Percentiles rank a stretch among this genome's conserved stretches.
phyloP scores from a whole-genome alignment of 768 basidiomycete species.

The Russula dissimulans region DNA sequence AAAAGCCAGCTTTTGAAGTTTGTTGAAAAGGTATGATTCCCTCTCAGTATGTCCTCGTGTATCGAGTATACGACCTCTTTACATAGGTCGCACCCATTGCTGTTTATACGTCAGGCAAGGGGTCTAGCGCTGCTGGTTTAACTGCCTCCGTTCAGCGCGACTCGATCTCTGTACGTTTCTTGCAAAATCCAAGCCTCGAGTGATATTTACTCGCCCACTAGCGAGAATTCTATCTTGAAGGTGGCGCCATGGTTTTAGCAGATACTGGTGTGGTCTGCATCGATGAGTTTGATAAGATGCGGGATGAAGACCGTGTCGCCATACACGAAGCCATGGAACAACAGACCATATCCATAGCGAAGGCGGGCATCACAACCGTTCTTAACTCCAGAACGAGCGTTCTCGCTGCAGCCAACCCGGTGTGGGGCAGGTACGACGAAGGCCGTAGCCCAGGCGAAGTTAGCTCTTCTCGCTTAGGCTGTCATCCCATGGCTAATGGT shows the following conservation, averaged over 20 bases:
- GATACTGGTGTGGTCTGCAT: constrained; percentile 99
- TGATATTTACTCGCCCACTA: constrained; percentile 26
- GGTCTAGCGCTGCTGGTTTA: constrained; percentile 95
- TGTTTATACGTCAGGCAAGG: constrained; percentile 98
- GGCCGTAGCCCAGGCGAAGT: constrained; percentile 93
- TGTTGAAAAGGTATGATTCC: constrained; percentile 71
- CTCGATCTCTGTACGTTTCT: constrained; percentile 61
- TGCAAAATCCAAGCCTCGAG: not conserved
- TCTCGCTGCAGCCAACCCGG: constrained; percentile 94
- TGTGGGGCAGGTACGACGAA: constrained; percentile 96
- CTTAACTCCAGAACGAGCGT: constrained; percentile 94
- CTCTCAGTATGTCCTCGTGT: not conserved
- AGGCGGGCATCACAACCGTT: constrained; percentile 97
- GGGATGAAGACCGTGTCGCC: constrained; percentile 96
- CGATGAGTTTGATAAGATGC: constrained; percentile 99
- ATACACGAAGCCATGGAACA: constrained; percentile 99
- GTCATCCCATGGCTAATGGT: not conserved
- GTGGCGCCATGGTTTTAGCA: constrained; percentile 98
- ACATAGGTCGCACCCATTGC: constrained; percentile 88
- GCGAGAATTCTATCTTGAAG: constrained; percentile 98
- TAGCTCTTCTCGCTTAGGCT: constrained; percentile 7
- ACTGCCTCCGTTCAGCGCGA: constrained; percentile 97
- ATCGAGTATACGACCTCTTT: not conserved
- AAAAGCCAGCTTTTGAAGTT: constrained; percentile 98
- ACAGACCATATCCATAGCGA: constrained; percentile 98